Conservation (phyloP, 2,329 filamentous ascomycete species). For the Clathrospora elynae region DNA sequence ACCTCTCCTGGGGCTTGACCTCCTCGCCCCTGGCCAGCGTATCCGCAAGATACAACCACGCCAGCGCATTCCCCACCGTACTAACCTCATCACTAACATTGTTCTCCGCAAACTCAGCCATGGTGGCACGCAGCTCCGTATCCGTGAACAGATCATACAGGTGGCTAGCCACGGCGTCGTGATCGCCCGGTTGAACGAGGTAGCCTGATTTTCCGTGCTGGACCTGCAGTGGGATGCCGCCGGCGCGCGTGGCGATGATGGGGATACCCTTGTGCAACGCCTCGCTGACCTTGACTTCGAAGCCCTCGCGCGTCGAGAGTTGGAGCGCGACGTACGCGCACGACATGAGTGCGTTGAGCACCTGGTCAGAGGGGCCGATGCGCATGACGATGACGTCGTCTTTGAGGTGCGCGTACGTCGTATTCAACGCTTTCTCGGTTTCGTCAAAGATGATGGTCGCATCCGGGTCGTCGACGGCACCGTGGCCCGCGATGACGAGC, state of each 20-base stretch:
- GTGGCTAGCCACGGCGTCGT: constrained; percentile 69
- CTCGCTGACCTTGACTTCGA: constrained; percentile 86
- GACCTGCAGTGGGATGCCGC: constrained; percentile 82
- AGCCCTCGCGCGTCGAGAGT: constrained; percentile 80
- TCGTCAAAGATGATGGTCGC: constrained; percentile 73
- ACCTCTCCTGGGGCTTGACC: constrained; percentile 64
- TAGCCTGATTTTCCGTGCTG: constrained; percentile 73
- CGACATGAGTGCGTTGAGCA: constrained; percentile 76
- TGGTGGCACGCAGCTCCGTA: constrained; percentile 66
- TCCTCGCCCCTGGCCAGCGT: constrained; percentile 64
- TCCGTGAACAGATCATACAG: constrained; percentile 70
- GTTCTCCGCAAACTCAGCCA: constrained; percentile 66
- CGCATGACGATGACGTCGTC: constrained; percentile 75
- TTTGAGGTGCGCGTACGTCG: constrained; percentile 55
- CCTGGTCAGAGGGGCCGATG: constrained; percentile 76
- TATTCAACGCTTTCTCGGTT: constrained; percentile 70
- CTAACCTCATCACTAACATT: constrained; percentile 81
- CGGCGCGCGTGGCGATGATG: constrained; percentile 74
- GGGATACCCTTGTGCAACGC: constrained; percentile 80
- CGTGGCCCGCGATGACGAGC: constrained; percentile 77
- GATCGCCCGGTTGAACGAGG: constrained; percentile 73
- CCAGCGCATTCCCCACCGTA: constrained; percentile 77
- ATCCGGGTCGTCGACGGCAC: constrained; percentile 81
- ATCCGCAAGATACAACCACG: constrained; percentile 78
- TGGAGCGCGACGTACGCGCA: constrained; percentile 76